These are phyloP conservation scores for Beauveria australis DNA, from an alignment of 2,329 filamentous ascomycete genomes.

Conservation along the genomic window DNA sequence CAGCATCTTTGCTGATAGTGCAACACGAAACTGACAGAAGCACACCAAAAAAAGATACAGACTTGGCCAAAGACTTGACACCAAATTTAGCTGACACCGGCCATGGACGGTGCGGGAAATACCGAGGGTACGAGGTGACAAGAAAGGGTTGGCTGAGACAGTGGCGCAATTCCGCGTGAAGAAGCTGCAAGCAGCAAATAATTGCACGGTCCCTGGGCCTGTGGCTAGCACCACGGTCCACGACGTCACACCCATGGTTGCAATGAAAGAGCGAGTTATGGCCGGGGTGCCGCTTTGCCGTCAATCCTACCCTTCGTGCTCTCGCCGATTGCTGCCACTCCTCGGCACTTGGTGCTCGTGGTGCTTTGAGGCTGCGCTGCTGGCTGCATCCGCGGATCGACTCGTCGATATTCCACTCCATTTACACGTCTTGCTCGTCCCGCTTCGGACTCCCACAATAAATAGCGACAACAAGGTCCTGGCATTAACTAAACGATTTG, in stretches of 20 bases:
- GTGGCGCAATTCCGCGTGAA: not conserved
- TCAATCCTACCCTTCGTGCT: not conserved
- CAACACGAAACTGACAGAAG: not conserved
- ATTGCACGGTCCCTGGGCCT: no score
- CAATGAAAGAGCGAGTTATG: not conserved
- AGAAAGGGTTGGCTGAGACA: not conserved
- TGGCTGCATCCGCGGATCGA: not conserved
- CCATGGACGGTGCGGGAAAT: not conserved
- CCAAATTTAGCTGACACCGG: not conserved
- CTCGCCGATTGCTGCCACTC: not conserved
- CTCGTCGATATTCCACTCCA: not conserved
- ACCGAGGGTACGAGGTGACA: not conserved
- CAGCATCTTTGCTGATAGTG: not conserved
- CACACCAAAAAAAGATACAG: not conserved
- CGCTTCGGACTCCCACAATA: no score
- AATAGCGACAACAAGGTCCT: no score
- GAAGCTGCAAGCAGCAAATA: no score
- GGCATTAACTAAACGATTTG: no score
- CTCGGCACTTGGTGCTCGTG: not conserved
- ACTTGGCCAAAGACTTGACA: no score
- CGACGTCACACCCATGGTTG: not conserved
- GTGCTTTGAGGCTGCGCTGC: not conserved
- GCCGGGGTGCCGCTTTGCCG: constrained; percentile 6
- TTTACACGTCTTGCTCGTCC: no score
- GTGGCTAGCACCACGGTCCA: not conserved